These are phyloP conservation scores for Penicillium salamii DNA, from an alignment of 495 filamentous ascomycete species.

Conservation along the genomic window DNA sequence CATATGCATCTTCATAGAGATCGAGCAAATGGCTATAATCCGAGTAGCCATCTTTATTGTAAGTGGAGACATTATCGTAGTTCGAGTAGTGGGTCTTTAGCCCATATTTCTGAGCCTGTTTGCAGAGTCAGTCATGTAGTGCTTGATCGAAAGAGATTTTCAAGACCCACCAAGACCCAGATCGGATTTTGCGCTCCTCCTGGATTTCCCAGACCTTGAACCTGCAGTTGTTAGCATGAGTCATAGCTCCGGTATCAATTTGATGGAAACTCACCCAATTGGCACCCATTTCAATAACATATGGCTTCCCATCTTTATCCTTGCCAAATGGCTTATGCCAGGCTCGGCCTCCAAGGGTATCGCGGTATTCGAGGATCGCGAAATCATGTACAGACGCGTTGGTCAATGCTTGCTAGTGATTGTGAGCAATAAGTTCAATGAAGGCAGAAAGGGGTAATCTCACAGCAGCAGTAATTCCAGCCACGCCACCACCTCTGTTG, in stretches of 20 bases:
- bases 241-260: not conserved
- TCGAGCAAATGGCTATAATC: conserved; percentile 53
- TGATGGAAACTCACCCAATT: conserved; percentile 54
- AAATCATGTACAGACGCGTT: conserved; percentile 67
- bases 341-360: conserved; percentile 61
- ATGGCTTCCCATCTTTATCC: conserved; percentile 49
- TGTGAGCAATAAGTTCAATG: not conserved
- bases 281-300: conserved; percentile 63
- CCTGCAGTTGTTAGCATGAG: conserved; percentile 16
- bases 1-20: conserved; percentile 50
- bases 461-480: conserved; percentile 70
- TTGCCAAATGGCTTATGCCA: conserved; percentile 57
- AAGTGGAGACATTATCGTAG: conserved; percentile 59
- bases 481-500: conserved; percentile 43
- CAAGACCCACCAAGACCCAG: conserved; percentile 54
- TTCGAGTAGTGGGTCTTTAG: conserved; percentile 62
- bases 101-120: conserved; percentile 58
- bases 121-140: not conserved
- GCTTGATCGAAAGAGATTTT: not conserved
- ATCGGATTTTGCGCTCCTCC: conserved; percentile 66
- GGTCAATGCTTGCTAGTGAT: conserved; percentile 55
- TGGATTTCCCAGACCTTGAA: conserved; percentile 62
- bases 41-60: conserved; percentile 51
- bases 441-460: conserved; percentile 9
- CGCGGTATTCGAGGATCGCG: conserved; percentile 65